Evolutionary conservation across 495 filamentous ascomycete genomes (phyloP).

Genomic region (Neurospora africana): DNA sequence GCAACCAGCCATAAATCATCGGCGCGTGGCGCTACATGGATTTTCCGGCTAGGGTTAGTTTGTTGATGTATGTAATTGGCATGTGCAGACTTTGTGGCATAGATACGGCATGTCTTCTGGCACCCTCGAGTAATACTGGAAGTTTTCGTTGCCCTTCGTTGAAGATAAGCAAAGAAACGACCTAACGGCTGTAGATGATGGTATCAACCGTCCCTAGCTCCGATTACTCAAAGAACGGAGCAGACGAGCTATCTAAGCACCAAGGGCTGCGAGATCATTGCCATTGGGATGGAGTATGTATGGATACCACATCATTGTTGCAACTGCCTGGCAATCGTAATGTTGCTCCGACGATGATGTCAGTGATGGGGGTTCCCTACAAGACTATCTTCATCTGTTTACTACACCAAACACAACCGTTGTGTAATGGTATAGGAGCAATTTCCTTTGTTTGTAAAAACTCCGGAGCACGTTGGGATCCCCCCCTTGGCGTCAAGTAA

Average conservation of each 20-base stretch:
- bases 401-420: not conserved
- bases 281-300: not conserved
- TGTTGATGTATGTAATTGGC: not conserved
- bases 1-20: not conserved
- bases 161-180: not conserved
- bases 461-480: not conserved
- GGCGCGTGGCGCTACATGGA: not conserved
- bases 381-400: not conserved
- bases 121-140: not conserved
- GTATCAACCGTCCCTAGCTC: not conserved
- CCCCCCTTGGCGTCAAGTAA: not conserved
- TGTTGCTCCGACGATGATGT: not conserved
- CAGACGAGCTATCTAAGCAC: not conserved
- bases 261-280: not conserved
- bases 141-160: not conserved
- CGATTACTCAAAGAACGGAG: not conserved
- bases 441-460: not conserved
- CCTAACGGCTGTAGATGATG: not conserved
- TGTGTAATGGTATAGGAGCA: not conserved
- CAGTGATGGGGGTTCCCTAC: not conserved
- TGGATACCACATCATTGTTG: not conserved
- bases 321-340: not conserved
- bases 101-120: not conserved
- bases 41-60: not conserved
- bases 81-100: not conserved